Evolutionary conservation across 2,329 filamentous ascomycete genomes (phyloP), one percentile per base, ranked within the genome.

Genomic region (Colletotrichum orbiculare): DNA sequence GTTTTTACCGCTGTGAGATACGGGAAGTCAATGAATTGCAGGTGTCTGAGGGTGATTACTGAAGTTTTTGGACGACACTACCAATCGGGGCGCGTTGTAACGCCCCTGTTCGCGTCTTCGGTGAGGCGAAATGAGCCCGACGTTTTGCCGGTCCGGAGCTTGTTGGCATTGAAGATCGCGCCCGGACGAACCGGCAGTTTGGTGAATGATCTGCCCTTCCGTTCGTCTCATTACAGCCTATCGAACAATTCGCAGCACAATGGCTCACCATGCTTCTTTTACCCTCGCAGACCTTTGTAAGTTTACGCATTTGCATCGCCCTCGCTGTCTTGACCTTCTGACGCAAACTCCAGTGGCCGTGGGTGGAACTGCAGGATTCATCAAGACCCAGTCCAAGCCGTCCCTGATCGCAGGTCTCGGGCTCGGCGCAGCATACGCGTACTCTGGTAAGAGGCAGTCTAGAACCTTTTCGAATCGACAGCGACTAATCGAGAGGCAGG

Each of bases 251-350:
- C 13, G 10, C n/a, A 13, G 41, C 54, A n/a, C 25, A 50, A 79
- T 79, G 77, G 78, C 78, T 15, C 76, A 80, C 41, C 78, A 80
- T 62, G 78, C 77, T 43, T 78, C 77, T 0, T 79, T 80, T 54
- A 79, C 78, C 33, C 73, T 80, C 6, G 76, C 78, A 1, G 76
- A 70, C 46, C 74, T 80, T 3, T 56, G 78, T 80, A 71, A 73
- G 78, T 71, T 25, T 2, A 7, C 4, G 17, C 10, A 6, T 1
- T 39, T 34, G 11, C 25, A 54, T 25, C 6, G 25, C 6, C 15
- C 41, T 17, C 8, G 12, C 39, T 6, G 46, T 33, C 33, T 53
- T 12, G 54, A 52, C 17, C 46, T 25, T 15, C 37, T 57, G 5
- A 46, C 42, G 69, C 69, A 69, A 8, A 39, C 43, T 12, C 15